Conservation (phyloP, 345 rosid species). For the Mallotus nudiflorus region DNA sequence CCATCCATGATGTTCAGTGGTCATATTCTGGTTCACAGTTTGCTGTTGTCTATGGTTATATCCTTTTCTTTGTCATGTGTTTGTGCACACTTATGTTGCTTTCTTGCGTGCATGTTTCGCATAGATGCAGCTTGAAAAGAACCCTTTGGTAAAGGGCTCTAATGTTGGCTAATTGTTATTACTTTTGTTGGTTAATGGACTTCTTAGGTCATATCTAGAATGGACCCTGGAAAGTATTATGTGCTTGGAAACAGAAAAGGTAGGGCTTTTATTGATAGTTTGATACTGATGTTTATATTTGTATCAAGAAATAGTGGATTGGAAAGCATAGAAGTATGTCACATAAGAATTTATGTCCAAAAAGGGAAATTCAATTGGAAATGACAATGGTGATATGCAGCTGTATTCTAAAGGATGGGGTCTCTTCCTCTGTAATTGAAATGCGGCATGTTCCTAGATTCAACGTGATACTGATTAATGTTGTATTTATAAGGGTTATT, state of each 20-base stretch:
- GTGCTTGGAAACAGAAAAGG: neutral
- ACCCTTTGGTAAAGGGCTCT: neutral
- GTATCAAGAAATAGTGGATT: neutral
- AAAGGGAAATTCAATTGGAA: neutral
- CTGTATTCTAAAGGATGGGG: neutral
- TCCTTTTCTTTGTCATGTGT: constrained; percentile 46
- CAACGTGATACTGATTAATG: neutral
- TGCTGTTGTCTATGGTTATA: constrained; percentile 98
- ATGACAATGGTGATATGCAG: neutral
- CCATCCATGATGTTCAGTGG: constrained; percentile 98
- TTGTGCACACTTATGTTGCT: neutral
- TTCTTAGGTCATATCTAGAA: constrained; percentile 4
- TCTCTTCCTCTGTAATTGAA: neutral
- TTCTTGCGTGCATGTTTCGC: too few relatives aligned
- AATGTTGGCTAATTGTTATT: neutral
- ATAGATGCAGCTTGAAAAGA: too few relatives aligned
- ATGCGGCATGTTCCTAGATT: neutral
- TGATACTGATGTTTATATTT: neutral
- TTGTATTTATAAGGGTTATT: neutral
- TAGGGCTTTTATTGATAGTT: neutral
- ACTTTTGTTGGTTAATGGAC: neutral
- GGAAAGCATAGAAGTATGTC: neutral
- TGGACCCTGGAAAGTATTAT: neutral
- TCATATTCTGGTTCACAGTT: constrained; percentile 84
- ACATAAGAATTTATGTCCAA: neutral